phyloP scores from a whole-genome alignment of 2,329 filamentous ascomycete species.

The Intubia oerlemansii region DNA sequence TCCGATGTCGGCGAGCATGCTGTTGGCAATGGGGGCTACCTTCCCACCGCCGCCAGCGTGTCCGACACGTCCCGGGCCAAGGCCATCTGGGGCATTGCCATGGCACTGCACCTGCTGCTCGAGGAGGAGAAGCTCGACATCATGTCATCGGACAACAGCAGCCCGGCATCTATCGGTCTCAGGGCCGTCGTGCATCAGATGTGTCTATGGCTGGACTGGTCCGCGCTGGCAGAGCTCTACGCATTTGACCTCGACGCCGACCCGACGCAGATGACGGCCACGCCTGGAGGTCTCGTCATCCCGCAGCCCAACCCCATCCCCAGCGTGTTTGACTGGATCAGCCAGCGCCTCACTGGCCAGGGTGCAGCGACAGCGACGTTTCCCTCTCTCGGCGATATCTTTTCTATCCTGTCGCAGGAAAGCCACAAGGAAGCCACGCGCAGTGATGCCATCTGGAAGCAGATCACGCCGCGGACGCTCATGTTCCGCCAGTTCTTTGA shows the following conservation, averaged over 20 bases:
- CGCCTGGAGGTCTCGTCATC: slow-evolving; percentile 4
- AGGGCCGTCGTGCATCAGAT: slow-evolving; percentile 65
- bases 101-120: slow-evolving; percentile 65
- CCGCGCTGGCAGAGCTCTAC: slow-evolving; percentile 24
- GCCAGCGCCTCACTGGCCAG: slow-evolving; percentile 20
- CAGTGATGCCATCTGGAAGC: slow-evolving; percentile 19
- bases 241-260: slow-evolving; percentile 29
- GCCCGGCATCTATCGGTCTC: too few species aligned
- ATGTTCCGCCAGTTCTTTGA: slow-evolving; percentile 49
- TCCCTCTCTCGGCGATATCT: slow-evolving; percentile 22
- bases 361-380: slow-evolving; percentile 17
- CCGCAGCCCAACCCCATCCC: slow-evolving; percentile 13
- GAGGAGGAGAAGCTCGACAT: slow-evolving; percentile 76
- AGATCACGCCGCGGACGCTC: slow-evolving; percentile 41
- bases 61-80: slow-evolving; percentile 35
- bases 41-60: slow-evolving; percentile 36
- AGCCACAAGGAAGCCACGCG: slow-evolving; percentile 15
- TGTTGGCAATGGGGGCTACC: slow-evolving; percentile 32
- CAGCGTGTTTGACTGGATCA: slow-evolving; percentile 30
- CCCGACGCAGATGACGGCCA: slow-evolving; percentile 15
- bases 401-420: slow-evolving; percentile 17
- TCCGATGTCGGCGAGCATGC: slow-evolving; percentile 35
- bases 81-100: slow-evolving; percentile 42
- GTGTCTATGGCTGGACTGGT: slow-evolving; percentile 61
- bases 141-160: slow-evolving; percentile 20